Percentiles rank a stretch among this genome's conserved stretches.
These are phyloP conservation scores for Eurotiales sp. DNA, from an alignment of 2,329 filamentous ascomycete genomes.

Conservation along the genomic window DNA sequence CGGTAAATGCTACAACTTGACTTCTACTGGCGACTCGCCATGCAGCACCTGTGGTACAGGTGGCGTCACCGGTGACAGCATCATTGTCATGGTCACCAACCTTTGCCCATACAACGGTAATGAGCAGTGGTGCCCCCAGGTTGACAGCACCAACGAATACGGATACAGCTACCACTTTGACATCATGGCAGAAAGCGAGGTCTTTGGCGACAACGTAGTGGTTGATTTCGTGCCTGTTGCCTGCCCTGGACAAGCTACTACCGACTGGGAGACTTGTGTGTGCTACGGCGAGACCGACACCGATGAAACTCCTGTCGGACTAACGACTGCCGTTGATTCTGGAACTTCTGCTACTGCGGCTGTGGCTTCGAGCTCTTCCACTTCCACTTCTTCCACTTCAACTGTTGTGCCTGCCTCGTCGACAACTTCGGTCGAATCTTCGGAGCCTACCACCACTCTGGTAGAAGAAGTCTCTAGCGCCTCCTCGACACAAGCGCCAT, in stretches of 20 bases:
- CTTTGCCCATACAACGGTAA: slow-evolving; percentile 35
- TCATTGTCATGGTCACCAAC: slow-evolving; percentile 32
- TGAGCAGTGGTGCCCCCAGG: slow-evolving; percentile 32
- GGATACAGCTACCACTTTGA: slow-evolving; percentile 37
- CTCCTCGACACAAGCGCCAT: background rate
- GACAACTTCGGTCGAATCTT: background rate
- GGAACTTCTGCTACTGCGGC: background rate
- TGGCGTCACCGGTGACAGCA: slow-evolving; percentile 20
- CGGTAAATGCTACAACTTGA: slow-evolving; percentile 25
- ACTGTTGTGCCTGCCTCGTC: background rate
- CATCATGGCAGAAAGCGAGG: slow-evolving; percentile 29
- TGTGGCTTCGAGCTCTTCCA: background rate
- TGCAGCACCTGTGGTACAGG: slow-evolving; percentile 21
- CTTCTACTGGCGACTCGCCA: slow-evolving; percentile 20
- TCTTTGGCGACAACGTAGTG: slow-evolving; percentile 33
- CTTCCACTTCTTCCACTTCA: slow-evolving; percentile 2
- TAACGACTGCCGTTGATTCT: slow-evolving; percentile 2
- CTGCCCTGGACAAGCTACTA: slow-evolving; percentile 25
- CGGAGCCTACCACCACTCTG: background rate
- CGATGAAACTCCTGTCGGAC: slow-evolving; percentile 13
- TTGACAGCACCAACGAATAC: slow-evolving; percentile 29
- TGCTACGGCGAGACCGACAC: slow-evolving; percentile 20
- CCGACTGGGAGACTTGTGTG: slow-evolving; percentile 24
- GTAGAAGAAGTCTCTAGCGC: background rate
- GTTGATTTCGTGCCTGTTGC: slow-evolving; percentile 30